Evolutionary conservation across 2,329 filamentous ascomycete species (phyloP), one percentile per base, ranked within the genome.

Genomic region (Sporothrix phasma): DNA sequence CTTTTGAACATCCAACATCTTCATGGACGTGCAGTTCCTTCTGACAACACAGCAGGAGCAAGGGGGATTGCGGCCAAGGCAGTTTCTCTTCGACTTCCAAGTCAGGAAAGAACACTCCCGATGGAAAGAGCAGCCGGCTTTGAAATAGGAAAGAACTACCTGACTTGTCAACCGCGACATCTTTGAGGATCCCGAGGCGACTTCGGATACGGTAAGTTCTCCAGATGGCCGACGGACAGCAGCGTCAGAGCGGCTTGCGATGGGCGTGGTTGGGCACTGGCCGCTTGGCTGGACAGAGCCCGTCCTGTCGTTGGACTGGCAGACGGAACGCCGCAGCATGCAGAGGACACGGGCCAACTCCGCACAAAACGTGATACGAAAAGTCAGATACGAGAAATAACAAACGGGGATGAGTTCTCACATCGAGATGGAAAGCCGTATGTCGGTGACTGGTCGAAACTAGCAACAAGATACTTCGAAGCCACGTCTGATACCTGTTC

Each of bases 311-410:
- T 54, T 54, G 49, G 49, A 31, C 31, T 22, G 49, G 29, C 17
- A 54, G 29, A n/a, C 49, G 49, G 29, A 54, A 37, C 15, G 29
- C 49, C 49, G 49, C 49, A 54, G 49, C 49, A 54, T 54, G 49
- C 49, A 54, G 49, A 29, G 37, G 49, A 54, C 49, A 54, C 49
- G 49, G 49, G 49, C n/a, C 49, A 54, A 54, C 37, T 37, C 49
- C 49, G 31, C 49, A n/a, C 49, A 53, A 53, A 37, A 22, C 3
- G 10, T 13, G 17, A 54, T 39, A 54, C 41, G n/a, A 11, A 51
- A 34, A 34, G 17, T 19, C n/a, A n/a, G n/a, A n/a, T n/a, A 5
- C 29, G 10, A 31, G 37, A 37, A 37, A 34, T 10, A 19, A 13
- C 3, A 29, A 54, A 31, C 5, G 22, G 2, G 7, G n/a, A 37